Evolutionary conservation across 2,329 filamentous ascomycete species (phyloP), one percentile per base, ranked within the genome.

Genomic region (Tolypocladium paradoxum): DNA sequence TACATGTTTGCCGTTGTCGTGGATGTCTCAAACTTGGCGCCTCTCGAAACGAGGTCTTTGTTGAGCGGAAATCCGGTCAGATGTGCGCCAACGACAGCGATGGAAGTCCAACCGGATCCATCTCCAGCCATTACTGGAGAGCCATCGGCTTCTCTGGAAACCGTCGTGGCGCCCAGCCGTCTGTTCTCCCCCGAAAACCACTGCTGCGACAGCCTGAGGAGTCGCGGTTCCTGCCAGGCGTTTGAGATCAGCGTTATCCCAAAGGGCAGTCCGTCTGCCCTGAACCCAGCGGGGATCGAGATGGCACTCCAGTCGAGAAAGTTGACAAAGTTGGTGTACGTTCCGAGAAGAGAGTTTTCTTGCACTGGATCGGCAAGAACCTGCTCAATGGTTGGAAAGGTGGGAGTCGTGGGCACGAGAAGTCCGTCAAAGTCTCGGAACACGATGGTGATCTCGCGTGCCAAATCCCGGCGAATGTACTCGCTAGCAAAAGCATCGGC

Each of bases 241-340:
- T 56, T 65, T 3, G 68, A 65, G 6, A 72, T 69, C 1, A 72
- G 55, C 0, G 70, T 72, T 7, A 72, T 55, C 1, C 70, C 68
- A 51, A 72, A 72, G 0, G 70, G 69, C 7, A 72, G 58, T 0
- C 66, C 67, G 35, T 71, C 66, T 0, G 57, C 36, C 1, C 68
- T 55, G 36, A 69, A 70, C 2, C 74, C 74, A 0, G 78, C 78
- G 2, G 78, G 77, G n/a, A 82, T 69, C 1, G 76, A 72, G 11
- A 80, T 58, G 3, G 75, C 78, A 38, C 74, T 76, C 58, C 82
- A 71, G 62, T 84, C 80, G 20, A 84, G 63, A 31, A 84, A 77
- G 58, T 84, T 84, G 18, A 75, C 81, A 60, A 78, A 82, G 60
- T 83, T 81, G 0, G 79, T 82, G 53, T 82, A 83, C 3, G 72